Percentiles rank a stretch among this genome's conserved stretches.
These are phyloP conservation scores for Microcos paniculata DNA, from an alignment of 345 rosid genomes.

Conservation along the genomic window DNA sequence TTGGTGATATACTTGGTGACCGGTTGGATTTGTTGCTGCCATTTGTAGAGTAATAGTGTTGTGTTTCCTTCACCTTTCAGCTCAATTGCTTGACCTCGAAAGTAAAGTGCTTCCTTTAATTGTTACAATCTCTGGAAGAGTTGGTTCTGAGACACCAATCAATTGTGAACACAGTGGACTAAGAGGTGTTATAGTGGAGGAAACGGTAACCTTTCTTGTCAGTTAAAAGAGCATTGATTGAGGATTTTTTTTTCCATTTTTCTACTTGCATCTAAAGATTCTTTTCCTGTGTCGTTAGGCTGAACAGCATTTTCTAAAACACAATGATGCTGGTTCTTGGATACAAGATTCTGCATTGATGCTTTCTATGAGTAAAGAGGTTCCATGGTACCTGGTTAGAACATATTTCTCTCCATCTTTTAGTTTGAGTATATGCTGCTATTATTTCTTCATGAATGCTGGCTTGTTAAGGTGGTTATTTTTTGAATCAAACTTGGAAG, in stretches of 20 bases:
- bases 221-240: too few relatives aligned
- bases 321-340: constrained; percentile 98
- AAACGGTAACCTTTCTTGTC: constrained; percentile 79
- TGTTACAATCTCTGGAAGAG: constrained; percentile 73
- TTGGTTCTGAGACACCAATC: constrained; percentile 86
- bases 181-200: constrained; percentile 78
- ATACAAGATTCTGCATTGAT: constrained; percentile 93
- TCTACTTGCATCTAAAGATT: not conserved
- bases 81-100: constrained; percentile 73
- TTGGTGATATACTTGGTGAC: not conserved
- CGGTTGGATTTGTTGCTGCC: not conserved
- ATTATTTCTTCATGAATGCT: constrained; percentile 5
- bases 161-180: constrained; percentile 74
- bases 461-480: constrained; percentile 9
- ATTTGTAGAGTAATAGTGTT: constrained; percentile 4
- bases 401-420: not conserved
- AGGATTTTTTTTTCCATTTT: too few relatives aligned
- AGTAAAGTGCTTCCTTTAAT: constrained; percentile 68
- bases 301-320: constrained; percentile 87
- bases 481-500: not conserved
- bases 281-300: constrained; percentile 53
- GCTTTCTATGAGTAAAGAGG: constrained; percentile 93
- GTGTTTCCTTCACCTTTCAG: constrained; percentile 40
- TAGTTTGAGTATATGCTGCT: not conserved
- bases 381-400: constrained; percentile 95